Conservation (phyloP, 2,329 filamentous ascomycete genomes). For the Xylaria polymorpha region DNA sequence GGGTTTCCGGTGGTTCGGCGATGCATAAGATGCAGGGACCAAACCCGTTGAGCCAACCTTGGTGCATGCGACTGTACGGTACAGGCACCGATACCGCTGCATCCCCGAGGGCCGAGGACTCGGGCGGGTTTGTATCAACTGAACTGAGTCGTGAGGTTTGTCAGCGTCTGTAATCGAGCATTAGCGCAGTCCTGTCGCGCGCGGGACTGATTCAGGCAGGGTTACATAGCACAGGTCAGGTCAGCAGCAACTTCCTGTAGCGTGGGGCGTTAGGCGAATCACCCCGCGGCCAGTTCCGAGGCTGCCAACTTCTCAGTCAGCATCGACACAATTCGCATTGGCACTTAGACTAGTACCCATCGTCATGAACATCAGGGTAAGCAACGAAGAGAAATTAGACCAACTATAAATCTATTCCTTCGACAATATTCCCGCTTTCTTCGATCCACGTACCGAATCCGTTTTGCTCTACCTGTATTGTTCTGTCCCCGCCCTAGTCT, state of each 20-base stretch:
- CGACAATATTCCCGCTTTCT: background rate
- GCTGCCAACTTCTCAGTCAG: slow-evolving; percentile 15
- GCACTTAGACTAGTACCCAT: background rate
- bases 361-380: background rate
- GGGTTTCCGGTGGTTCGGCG: slow-evolving; percentile 13
- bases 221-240: too few species aligned
- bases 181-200: slow-evolving; percentile 20
- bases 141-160: slow-evolving; percentile 29
- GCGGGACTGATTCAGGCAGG: slow-evolving; percentile 18
- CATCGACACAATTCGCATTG: slow-evolving; percentile 6
- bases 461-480: background rate
- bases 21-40: slow-evolving; percentile 9
- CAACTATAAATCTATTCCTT: slow-evolving; percentile 1
- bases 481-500: background rate
- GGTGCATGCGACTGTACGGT: background rate
- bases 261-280: slow-evolving; percentile 30
- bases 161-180: slow-evolving; percentile 36
- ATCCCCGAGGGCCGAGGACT: slow-evolving; percentile 35
- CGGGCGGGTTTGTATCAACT: slow-evolving; percentile 10
- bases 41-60: background rate
- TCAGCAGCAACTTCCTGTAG: background rate
- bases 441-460: background rate
- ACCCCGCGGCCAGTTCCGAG: slow-evolving; percentile 22
- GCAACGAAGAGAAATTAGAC: background rate
- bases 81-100: slow-evolving; percentile 15